Evolutionary conservation across 441 rosid genomes (phyloP).

Genomic region (Syzygium malaccense): DNA sequence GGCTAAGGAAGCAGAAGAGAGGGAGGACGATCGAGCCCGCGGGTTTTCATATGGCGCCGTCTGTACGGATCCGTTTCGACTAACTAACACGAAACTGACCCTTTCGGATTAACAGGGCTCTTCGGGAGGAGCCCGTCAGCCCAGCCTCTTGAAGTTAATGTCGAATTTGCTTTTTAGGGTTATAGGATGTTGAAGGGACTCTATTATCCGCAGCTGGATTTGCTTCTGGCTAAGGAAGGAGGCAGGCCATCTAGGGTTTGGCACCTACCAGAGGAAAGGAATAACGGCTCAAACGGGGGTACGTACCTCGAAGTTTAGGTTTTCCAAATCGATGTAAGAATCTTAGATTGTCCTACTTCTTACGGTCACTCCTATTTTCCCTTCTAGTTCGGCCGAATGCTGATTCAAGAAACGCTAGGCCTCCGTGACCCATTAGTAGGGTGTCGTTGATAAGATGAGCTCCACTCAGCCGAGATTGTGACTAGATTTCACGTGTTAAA

Average conservation of each 20-base stretch:
- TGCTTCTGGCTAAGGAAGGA: not conserved
- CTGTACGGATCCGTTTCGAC: accelerated
- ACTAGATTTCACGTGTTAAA: too few species aligned
- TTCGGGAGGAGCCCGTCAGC: not conserved
- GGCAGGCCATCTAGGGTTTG: not conserved
- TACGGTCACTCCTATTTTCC: too few species aligned
- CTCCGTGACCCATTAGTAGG: too few species aligned
- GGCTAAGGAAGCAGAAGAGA: not conserved
- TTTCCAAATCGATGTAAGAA: too few species aligned
- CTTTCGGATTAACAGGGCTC: not conserved
- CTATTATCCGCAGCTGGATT: not conserved
- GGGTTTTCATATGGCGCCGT: not conserved
- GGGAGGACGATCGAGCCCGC: not conserved
- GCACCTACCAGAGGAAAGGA: not conserved
- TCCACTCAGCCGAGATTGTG: too few species aligned
- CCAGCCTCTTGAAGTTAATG: not conserved
- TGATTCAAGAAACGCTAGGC: too few species aligned
- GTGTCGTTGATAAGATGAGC: too few species aligned
- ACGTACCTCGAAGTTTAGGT: too few species aligned
- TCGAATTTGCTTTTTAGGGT: not conserved
- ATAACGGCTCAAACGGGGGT: too few species aligned
- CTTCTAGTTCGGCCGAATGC: too few species aligned
- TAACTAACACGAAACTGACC: not conserved
- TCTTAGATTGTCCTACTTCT: too few species aligned
- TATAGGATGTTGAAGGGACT: not conserved